Conservation (phyloP, 768 basidiomycete genomes). For the Pisolithus tinctorius region DNA sequence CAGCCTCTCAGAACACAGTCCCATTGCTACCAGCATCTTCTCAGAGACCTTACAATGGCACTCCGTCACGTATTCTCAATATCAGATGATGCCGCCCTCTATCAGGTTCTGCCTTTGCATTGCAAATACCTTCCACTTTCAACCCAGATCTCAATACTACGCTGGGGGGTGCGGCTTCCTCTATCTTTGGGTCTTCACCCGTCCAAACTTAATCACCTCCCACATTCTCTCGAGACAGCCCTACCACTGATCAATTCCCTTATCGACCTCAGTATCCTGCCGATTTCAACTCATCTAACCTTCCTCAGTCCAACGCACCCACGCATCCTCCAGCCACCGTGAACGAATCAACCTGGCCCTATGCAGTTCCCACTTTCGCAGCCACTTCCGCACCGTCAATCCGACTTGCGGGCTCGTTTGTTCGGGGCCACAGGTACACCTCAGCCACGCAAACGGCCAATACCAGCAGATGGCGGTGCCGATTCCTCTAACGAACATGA, state of each 20-base stretch:
- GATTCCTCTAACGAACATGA: constrained; percentile 19
- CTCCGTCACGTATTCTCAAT: constrained; percentile 6
- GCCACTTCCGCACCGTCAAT: constrained; percentile 21
- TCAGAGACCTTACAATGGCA: not conserved
- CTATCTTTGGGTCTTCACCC: constrained; percentile 10
- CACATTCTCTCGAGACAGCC: constrained; percentile 6
- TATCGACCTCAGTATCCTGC: constrained; percentile 13
- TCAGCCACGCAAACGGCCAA: constrained; percentile 16
- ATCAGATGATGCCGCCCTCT: constrained; percentile 7
- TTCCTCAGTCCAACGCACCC: constrained; percentile 10
- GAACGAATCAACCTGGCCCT: constrained; percentile 12
- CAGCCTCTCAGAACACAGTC: not conserved
- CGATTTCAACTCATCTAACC: constrained; percentile 2
- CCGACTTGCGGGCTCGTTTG: constrained; percentile 23
- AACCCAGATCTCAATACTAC: constrained; percentile 3
- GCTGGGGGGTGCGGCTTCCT: constrained; percentile 8
- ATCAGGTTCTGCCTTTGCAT: constrained; percentile 2
- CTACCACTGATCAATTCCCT: constrained; percentile 8
- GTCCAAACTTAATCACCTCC: constrained; percentile 6
- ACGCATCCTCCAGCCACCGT: constrained; percentile 2
- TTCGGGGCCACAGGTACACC: constrained; percentile 7
- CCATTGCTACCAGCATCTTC: constrained; percentile 9
- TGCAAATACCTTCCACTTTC: constrained; percentile 8
- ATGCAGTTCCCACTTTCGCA: constrained; percentile 27
- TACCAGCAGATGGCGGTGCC: constrained; percentile 14